Conservation (phyloP, 2,329 filamentous ascomycete species). For the Colletotrichum tropicicola region DNA sequence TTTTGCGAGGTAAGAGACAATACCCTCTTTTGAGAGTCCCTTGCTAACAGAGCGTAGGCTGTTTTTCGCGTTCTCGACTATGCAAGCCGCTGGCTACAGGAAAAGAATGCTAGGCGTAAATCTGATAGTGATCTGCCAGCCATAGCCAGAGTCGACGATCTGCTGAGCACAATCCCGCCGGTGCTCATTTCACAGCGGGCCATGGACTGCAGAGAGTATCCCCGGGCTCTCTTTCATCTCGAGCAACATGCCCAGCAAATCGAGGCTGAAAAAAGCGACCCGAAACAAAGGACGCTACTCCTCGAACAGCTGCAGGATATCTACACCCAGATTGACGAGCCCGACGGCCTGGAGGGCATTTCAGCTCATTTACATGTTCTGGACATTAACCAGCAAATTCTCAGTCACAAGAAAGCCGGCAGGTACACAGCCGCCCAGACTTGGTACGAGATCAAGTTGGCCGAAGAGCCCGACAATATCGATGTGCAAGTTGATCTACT, state of each 20-base stretch:
- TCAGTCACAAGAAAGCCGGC: conserved; percentile 92
- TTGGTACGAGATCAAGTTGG: conserved; percentile 94
- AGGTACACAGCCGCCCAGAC: conserved; percentile 95
- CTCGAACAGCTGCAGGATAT: conserved; percentile 88
- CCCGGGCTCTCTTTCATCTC: conserved; percentile 91
- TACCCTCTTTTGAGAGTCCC: background rate
- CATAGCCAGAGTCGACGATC: conserved; percentile 56
- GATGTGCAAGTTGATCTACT: conserved; percentile 86
- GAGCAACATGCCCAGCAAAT: conserved; percentile 82
- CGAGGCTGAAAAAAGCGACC: conserved; percentile 53
- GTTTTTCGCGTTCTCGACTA: conserved; percentile 94
- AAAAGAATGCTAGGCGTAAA: conserved; percentile 62
- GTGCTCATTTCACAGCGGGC: conserved; percentile 82
- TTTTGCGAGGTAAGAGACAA: conserved; percentile 79
- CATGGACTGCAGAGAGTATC: conserved; percentile 93
- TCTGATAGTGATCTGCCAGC: conserved; percentile 55
- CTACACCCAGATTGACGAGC: conserved; percentile 97
- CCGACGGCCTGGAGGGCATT: conserved; percentile 94
- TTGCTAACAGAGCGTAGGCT: conserved; percentile 60
- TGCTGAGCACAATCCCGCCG: conserved; percentile 72
- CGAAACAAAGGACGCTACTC: conserved; percentile 68
- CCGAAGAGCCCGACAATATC: conserved; percentile 78
- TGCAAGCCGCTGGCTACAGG: conserved; percentile 87
- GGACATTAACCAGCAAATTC: conserved; percentile 92
- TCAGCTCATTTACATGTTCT: conserved; percentile 86